Evolutionary conservation across 345 rosid species (phyloP).

Genomic region (Eucalyptus grandis): DNA sequence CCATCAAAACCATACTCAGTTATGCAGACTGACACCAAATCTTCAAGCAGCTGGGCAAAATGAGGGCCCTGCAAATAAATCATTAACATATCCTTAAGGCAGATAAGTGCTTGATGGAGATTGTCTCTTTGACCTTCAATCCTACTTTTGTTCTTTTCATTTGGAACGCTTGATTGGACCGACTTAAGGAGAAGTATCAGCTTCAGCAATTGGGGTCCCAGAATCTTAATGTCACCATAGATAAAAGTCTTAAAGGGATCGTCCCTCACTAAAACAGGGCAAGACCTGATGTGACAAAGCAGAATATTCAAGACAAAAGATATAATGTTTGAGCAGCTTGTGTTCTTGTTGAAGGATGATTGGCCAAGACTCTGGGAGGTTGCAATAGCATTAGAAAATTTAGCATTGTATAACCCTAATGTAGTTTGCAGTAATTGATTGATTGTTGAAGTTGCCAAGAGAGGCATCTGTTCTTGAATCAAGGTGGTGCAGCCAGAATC

Average conservation of each 20-base stretch:
- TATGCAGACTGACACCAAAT: conserved; percentile 34
- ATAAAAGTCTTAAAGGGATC: conserved; percentile 43
- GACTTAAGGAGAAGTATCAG: conserved; percentile 38
- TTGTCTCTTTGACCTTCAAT: conserved; percentile 40
- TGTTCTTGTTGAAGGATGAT: conserved; percentile 21
- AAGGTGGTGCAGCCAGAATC: conserved; percentile 15
- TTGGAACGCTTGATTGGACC: conserved; percentile 6
- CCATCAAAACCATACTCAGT: conserved; percentile 14
- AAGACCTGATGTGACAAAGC: conserved; percentile 43
- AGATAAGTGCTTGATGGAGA: conserved; percentile 43
- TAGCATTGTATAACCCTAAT: conserved; percentile 13
- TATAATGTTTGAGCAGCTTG: conserved; percentile 18
- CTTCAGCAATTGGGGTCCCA: conserved; percentile 61
- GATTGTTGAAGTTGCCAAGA: conserved; percentile 66
- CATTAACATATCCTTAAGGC: conserved; percentile 54
- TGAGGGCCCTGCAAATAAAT: conserved; percentile 22
- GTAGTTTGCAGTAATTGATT: conserved; percentile 35
- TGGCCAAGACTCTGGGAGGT: conserved; percentile 44
- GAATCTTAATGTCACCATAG: conserved; percentile 45
- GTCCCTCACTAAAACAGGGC: conserved; percentile 25
- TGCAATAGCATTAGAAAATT: conserved; percentile 6
- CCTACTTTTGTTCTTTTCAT: conserved; percentile 22
- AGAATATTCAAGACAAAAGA: conserved; percentile 43
- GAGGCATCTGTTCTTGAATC: conserved; percentile 27
- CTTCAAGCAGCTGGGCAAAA: conserved; percentile 42